Base-by-base conservation (phyloP, 176 grass and related monocot species). In the Raddia distichophylla region DNA sequence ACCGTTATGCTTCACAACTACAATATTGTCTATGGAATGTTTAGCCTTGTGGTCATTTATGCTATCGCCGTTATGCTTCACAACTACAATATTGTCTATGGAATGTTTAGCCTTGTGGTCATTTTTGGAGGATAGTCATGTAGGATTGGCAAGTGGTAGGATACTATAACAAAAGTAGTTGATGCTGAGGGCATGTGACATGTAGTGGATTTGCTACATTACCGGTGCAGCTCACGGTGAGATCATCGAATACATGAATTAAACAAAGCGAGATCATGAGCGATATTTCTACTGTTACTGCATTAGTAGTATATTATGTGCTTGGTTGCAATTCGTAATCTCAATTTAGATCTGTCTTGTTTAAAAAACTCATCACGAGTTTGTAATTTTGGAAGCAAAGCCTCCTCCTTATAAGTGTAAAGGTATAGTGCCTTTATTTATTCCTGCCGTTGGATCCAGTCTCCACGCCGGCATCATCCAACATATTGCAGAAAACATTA, bases 41-140 rank as follows among this genome's bases (percentile, higher is more conserved):
- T 79, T 53, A 52, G 46, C 76, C 42, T 67, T 74, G 35, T 83
- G 34, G n/a, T 65, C 40, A 11, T 57, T 80, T 80, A 67, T 80
- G 0, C n/a, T n/a, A n/a, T n/a, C n/a, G n/a, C n/a, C n/a, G n/a
- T n/a, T n/a, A n/a, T n/a, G n/a, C 34, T 60, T 75, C 34, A 53
- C 1, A 6, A 27, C 55, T 16, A 74, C 50, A 10, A 33, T 54
- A 13, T 33, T 17, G 5, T 35, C 43, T 55, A 1, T 47, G 8
- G 46, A 9, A 58, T 80, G 66, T 61, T 79, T 53, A 52, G 46
- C 76, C 42, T 67, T 74, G 35, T 83, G 34, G n/a, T 65, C 22
- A 11, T 57, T 80, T 80, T 74, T 80, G 0, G 69, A 73, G 7
- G 1, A 43, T 63, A 78, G 46, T 56, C 17, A 47, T 43, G 43